Percentiles rank a stretch among this genome's conserved stretches.
Evolutionary conservation across 768 basidiomycete genomes (phyloP).

Genomic region (Peribolospora baueri): DNA sequence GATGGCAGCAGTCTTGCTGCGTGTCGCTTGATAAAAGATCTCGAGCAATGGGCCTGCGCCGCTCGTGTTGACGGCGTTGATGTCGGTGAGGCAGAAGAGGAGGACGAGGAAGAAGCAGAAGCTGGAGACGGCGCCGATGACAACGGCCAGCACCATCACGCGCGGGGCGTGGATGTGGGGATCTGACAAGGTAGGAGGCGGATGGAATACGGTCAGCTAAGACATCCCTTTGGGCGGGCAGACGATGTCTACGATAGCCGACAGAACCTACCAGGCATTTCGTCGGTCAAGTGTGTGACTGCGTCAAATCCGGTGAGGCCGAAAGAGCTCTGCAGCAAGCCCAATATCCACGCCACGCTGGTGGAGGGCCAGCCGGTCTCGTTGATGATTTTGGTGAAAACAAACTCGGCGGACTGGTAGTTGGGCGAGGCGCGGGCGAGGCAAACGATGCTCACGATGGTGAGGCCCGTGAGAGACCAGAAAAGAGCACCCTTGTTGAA

Average conservation of each 20-base stretch:
- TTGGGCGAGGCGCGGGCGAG: conserved; percentile 3
- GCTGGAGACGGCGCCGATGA: conserved; percentile 6
- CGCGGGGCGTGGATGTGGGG: conserved; percentile 11
- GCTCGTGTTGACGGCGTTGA: conserved; percentile 6
- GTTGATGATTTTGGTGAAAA: conserved; percentile 10
- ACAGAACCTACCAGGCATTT: conserved; percentile 6
- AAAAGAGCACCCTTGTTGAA: conserved; percentile 8
- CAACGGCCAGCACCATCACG: conserved; percentile 13
- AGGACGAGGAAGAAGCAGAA: conserved; percentile 13
- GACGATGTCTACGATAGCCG: not conserved
- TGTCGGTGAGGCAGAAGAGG: conserved; percentile 12
- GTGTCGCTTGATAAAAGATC: conserved; percentile 11
- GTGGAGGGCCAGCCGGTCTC: conserved; percentile 12
- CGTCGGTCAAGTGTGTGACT: conserved; percentile 6
- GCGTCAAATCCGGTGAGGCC: conserved; percentile 7
- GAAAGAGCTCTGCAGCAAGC: conserved; percentile 12
- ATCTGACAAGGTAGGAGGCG: not conserved
- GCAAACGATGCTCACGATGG: conserved; percentile 2
- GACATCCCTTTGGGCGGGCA: not conserved
- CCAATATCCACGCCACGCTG: conserved; percentile 11
- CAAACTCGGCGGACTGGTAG: conserved; percentile 11
- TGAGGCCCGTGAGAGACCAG: conserved; percentile 7
- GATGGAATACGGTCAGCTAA: not conserved
- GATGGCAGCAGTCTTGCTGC: conserved; percentile 4
- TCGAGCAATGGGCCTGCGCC: conserved; percentile 9